Evolutionary conservation across 768 basidiomycete species (phyloP).

Genomic region (Lentinula sp.): DNA sequence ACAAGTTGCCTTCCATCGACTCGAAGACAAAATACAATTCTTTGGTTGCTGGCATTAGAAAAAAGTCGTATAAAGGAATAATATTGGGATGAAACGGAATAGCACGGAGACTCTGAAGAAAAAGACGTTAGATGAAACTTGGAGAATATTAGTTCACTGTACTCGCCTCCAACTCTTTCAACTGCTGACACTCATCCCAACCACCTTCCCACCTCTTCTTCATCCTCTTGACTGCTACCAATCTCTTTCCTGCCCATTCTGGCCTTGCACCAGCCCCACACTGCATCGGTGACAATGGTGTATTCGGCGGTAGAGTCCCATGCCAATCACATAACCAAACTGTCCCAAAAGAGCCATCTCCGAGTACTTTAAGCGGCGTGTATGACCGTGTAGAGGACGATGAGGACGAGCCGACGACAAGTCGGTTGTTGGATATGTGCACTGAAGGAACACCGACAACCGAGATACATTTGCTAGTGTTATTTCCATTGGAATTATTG

Average conservation of each 20-base stretch:
- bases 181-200: conserved; percentile 93
- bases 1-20: conserved; percentile 99
- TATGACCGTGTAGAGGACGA: conserved; percentile 82
- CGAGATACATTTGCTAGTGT: conserved; percentile 38
- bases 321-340: conserved; percentile 99
- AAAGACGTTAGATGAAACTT: conserved; percentile 10
- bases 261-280: conserved; percentile 87
- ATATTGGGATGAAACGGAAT: conserved; percentile 96
- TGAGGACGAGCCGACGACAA: conserved; percentile 68
- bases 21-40: conserved; percentile 99
- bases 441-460: conserved; percentile 76
- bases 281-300: conserved; percentile 91
- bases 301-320: conserved; percentile 87
- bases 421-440: conserved; percentile 59
- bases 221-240: conserved; percentile 98
- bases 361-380: conserved; percentile 93
- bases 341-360: conserved; percentile 97
- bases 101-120: conserved; percentile 76
- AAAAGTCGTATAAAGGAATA: conserved; percentile 98
- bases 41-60: conserved; percentile 91
- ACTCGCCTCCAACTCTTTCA: conserved; percentile 92
- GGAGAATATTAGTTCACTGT: conserved; percentile 6
- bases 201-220: conserved; percentile 97
- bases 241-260: conserved; percentile 90
- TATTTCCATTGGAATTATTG: conserved; percentile 30